A percentile compares a stretch with the other conserved stretches of the same genome.
These are phyloP conservation scores for Quercus agrifolia DNA, from an alignment of 306 rosid genomes.

Conservation along the genomic window DNA sequence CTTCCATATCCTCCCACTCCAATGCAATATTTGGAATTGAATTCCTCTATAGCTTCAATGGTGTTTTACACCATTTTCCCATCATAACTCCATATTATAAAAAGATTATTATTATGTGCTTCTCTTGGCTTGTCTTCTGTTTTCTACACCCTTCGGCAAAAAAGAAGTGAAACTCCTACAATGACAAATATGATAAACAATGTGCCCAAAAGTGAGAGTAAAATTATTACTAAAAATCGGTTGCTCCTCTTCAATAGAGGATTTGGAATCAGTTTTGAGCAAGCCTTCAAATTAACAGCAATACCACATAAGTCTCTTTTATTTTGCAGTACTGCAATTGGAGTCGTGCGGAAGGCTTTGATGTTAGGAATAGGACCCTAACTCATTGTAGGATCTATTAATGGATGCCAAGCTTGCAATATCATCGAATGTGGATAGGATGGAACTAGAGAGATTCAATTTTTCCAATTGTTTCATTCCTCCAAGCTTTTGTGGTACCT, in stretches of 20 bases:
- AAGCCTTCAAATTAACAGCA: no score
- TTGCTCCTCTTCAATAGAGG: not conserved
- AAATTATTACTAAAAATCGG: not conserved
- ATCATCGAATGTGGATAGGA: not conserved
- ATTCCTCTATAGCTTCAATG: constrained; percentile 7
- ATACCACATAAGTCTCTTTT: not conserved
- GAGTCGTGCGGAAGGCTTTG: not conserved
- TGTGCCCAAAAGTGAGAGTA: not conserved
- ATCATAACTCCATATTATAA: not conserved
- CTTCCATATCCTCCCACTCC: not conserved
- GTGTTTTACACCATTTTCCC: constrained; percentile 15
- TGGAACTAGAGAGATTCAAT: constrained; percentile 28
- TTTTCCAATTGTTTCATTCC: constrained; percentile 9
- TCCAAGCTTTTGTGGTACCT: constrained; percentile 35
- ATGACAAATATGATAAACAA: not conserved
- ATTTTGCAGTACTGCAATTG: not conserved
- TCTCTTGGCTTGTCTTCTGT: not conserved
- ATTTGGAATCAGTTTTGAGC: not conserved
- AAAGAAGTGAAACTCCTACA: not conserved
- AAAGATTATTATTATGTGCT: not conserved
- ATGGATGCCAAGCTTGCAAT: not conserved
- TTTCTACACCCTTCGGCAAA: not conserved
- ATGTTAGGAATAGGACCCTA: not conserved
- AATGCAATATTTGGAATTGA: not conserved
- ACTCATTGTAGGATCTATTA: constrained; percentile 13